These are phyloP conservation scores for Solanum chacoense DNA, from an alignment of 305 asterid species.

Conservation along the genomic window DNA sequence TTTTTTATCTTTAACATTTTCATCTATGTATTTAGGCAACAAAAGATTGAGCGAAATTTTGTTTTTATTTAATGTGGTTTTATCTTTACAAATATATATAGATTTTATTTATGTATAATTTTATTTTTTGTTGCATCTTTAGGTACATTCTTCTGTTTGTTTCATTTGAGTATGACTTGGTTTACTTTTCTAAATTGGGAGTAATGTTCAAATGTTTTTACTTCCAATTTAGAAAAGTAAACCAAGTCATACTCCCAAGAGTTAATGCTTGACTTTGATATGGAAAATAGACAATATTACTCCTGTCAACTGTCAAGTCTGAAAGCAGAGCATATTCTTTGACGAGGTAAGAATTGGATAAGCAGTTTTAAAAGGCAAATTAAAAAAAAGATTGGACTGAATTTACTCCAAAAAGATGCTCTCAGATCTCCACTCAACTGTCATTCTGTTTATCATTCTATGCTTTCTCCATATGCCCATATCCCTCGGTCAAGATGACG, in stretches of 20 bases:
- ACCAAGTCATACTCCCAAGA: not conserved
- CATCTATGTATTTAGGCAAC: too few relatives aligned
- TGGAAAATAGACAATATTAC: not conserved
- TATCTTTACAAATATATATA: too few relatives aligned
- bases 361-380: not conserved
- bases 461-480: not conserved
- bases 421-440: not conserved
- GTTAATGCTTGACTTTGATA: not conserved
- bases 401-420: not conserved
- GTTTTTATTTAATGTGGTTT: too few relatives aligned
- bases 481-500: conserved; percentile 15
- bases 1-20: too few relatives aligned
- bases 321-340: not conserved
- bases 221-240: not conserved
- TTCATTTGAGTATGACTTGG: too few relatives aligned
- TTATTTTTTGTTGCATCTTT: too few relatives aligned
- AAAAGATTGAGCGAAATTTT: too few relatives aligned
- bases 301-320: not conserved
- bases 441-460: not conserved
- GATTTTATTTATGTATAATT: too few relatives aligned
- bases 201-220: not conserved
- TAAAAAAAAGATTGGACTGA: not conserved
- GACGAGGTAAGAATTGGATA: not conserved
- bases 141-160: too few relatives aligned
- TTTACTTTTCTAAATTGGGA: too few relatives aligned